A percentile compares a stretch with the other conserved stretches of the same genome.
Conservation (phyloP, 148 eudicot species). For the Chenopodium berlandieri region DNA sequence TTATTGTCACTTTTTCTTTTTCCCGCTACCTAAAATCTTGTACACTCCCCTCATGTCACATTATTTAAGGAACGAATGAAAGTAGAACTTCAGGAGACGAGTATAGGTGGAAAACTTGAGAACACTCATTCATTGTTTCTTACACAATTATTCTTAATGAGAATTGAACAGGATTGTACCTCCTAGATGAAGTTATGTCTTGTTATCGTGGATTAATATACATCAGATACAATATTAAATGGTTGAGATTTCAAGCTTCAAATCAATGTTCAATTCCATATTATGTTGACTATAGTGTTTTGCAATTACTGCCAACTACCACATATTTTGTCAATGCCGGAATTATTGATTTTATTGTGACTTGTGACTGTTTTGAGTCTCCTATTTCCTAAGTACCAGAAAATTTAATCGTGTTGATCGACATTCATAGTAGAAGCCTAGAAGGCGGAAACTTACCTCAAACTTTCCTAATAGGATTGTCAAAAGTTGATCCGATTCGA, state of each 20-base stretch:
- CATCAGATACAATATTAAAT: background rate
- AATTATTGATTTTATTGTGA: background rate
- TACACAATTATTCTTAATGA: no score
- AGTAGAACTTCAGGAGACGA: no score
- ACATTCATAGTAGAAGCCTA: background rate
- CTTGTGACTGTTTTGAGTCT: background rate
- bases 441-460: no score
- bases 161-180: no score
- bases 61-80: no score
- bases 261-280: background rate
- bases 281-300: background rate
- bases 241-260: background rate
- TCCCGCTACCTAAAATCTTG: no score
- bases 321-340: background rate
- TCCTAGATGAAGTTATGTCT: background rate
- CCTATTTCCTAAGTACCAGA: background rate
- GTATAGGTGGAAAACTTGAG: no score
- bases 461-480: no score
- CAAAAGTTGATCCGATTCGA: no score
- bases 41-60: no score
- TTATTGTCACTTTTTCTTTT: no score
- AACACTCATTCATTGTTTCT: no score
- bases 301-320: background rate
- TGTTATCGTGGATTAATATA: background rate
- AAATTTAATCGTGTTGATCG: background rate